These are phyloP conservation scores for Tetragonia tetragonoides DNA, from an alignment of 148 eudicot genomes.

Conservation along the genomic window DNA sequence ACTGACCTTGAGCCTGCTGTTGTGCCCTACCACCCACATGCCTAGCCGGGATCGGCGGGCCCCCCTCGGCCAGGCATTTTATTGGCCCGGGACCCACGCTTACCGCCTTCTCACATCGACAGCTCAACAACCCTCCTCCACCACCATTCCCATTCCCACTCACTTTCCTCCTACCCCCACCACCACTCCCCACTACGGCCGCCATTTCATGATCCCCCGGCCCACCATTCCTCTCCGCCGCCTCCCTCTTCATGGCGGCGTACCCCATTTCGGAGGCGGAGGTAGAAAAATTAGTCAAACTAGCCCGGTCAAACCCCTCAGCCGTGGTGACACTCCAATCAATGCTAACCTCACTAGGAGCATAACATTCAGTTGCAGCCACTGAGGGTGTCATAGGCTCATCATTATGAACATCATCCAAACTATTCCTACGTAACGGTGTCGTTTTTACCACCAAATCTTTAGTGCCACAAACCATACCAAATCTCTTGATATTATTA, in stretches of 20 bases:
- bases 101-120: conserved; percentile 76
- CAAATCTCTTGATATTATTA: conserved; percentile 22
- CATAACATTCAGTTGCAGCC: conserved; percentile 68
- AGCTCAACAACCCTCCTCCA: conserved; percentile 51
- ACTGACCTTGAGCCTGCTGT: conserved; percentile 2
- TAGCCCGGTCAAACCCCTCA: conserved; percentile 72
- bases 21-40: conserved; percentile 53
- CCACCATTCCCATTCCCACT: conserved; percentile 18
- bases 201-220: background rate
- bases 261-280: conserved; percentile 47
- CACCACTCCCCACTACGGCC: conserved; percentile 23
- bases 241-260: conserved; percentile 28
- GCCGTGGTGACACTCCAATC: conserved; percentile 94
- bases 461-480: conserved; percentile 1
- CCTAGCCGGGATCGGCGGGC: conserved; percentile 22
- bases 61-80: conserved; percentile 35
- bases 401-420: conserved; percentile 30
- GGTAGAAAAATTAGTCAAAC: conserved; percentile 60
- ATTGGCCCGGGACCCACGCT: conserved; percentile 62
- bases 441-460: conserved; percentile 1
- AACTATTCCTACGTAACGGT: conserved; percentile 10
- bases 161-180: conserved; percentile 27
- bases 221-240: background rate
- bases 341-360: conserved; percentile 81
- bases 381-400: conserved; percentile 52